Conservation (phyloP, 371 early-diverging fungal species). For the Mortierella sp. region DNA sequence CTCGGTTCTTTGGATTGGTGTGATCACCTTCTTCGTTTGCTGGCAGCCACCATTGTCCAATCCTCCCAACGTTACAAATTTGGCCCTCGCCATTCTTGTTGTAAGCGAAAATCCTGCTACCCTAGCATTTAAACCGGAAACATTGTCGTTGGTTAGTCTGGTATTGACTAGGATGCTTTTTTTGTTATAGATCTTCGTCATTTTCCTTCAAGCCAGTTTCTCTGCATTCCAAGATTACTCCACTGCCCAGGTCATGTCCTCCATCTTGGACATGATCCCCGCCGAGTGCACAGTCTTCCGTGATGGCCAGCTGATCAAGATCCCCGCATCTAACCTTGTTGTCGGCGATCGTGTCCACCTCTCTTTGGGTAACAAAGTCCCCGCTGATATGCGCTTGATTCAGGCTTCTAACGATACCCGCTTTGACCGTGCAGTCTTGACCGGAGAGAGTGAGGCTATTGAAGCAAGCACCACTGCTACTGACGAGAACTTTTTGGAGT, state of each 20-base stretch:
- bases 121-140: neutral
- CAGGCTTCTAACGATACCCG: slow-evolving; percentile 67
- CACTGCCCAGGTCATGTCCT: slow-evolving; percentile 77
- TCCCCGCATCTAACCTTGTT: slow-evolving; percentile 61
- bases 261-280: slow-evolving; percentile 81
- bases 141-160: neutral
- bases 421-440: slow-evolving; percentile 79
- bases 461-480: slow-evolving; percentile 65
- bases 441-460: slow-evolving; percentile 77
- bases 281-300: slow-evolving; percentile 71
- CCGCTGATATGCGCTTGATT: slow-evolving; percentile 80
- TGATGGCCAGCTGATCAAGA: slow-evolving; percentile 62
- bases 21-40: slow-evolving; percentile 57
- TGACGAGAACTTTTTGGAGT: slow-evolving; percentile 72
- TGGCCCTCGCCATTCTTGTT: slow-evolving; percentile 67
- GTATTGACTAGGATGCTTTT: neutral
- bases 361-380: slow-evolving; percentile 76
- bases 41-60: slow-evolving; percentile 61
- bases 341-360: slow-evolving; percentile 75
- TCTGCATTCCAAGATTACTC: slow-evolving; percentile 83
- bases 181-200: slow-evolving; percentile 66
- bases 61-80: slow-evolving; percentile 52
- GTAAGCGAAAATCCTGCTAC: slow-evolving; percentile 31
- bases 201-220: slow-evolving; percentile 74
- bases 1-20: slow-evolving; percentile 65